A percentile compares a stretch with the other conserved stretches of the same genome.
These are phyloP conservation scores for Fragaria iinumae DNA, from an alignment of 306 rosid genomes.

Conservation along the genomic window DNA sequence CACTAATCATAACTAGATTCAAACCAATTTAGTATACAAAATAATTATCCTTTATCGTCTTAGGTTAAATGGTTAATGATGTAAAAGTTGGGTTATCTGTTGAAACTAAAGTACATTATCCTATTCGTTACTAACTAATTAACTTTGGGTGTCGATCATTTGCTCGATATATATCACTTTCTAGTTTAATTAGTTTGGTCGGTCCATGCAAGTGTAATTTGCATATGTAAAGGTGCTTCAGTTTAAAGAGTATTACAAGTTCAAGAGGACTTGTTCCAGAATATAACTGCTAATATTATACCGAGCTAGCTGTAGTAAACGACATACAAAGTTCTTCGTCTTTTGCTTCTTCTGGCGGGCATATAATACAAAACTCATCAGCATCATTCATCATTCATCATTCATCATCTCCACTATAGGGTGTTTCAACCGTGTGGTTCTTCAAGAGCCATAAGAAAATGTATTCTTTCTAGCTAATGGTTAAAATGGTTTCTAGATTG, in stretches of 20 bases:
- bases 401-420: not conserved
- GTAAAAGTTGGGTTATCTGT: not conserved
- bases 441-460: not conserved
- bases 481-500: not conserved
- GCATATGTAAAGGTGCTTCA: not conserved
- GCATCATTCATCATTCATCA: not conserved
- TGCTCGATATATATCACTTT: not conserved
- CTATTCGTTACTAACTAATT: not conserved
- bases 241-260: not conserved
- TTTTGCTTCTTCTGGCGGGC: not conserved
- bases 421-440: slow-evolving; percentile 37
- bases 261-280: slow-evolving; percentile 6
- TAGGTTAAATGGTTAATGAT: not conserved
- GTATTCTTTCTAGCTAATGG: not conserved
- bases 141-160: not conserved
- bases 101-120: not conserved
- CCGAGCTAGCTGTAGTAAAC: slow-evolving; percentile 20
- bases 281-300: not conserved
- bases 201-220: not conserved
- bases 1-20: not conserved
- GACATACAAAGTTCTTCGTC: not conserved
- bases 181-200: not conserved
- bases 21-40: not conserved
- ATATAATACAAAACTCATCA: not conserved
- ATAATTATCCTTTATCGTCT: not conserved